Conservation (phyloP, 257 asterid genomes). For the Vinca minor region DNA sequence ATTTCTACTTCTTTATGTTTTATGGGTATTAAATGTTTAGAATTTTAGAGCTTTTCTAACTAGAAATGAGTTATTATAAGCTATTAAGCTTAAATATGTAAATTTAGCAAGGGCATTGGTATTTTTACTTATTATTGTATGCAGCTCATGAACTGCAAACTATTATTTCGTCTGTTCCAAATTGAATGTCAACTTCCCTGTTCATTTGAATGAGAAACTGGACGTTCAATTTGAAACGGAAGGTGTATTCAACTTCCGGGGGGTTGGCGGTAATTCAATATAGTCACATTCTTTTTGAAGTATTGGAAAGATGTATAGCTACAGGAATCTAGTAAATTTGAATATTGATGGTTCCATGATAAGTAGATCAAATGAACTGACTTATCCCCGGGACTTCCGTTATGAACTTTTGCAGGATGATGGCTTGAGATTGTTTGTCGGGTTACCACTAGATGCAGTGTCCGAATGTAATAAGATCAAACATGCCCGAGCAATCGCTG, state of each 20-base stretch:
- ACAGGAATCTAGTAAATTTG: not conserved
- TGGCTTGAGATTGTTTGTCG: conserved; percentile 51
- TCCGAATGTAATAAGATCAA: conserved; percentile 44
- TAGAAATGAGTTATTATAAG: not conserved
- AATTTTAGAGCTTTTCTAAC: not conserved
- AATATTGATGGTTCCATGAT: not conserved
- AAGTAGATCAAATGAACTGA: not conserved
- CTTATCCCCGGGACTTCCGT: not conserved
- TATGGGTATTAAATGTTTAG: not conserved
- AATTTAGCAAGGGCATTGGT: not conserved
- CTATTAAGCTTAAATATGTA: not conserved
- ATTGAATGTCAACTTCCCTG: too few relatives aligned
- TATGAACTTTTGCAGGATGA: conserved; percentile 35
- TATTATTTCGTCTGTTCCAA: too few relatives aligned
- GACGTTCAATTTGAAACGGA: too few relatives aligned
- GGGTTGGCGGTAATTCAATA: too few relatives aligned
- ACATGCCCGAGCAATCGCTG: conserved; percentile 66
- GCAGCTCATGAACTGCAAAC: not conserved
- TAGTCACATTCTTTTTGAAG: not conserved
- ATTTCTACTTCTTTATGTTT: not conserved
- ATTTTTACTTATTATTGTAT: not conserved
- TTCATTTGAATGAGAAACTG: too few relatives aligned
- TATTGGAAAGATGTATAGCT: too few relatives aligned
- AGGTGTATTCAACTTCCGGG: too few relatives aligned
- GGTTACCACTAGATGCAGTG: conserved; percentile 72